Evolutionary conservation across 1,139 yeast species (phyloP), one percentile per base, ranked within the genome.

Genomic region (Saccharomyces hybrid): DNA sequence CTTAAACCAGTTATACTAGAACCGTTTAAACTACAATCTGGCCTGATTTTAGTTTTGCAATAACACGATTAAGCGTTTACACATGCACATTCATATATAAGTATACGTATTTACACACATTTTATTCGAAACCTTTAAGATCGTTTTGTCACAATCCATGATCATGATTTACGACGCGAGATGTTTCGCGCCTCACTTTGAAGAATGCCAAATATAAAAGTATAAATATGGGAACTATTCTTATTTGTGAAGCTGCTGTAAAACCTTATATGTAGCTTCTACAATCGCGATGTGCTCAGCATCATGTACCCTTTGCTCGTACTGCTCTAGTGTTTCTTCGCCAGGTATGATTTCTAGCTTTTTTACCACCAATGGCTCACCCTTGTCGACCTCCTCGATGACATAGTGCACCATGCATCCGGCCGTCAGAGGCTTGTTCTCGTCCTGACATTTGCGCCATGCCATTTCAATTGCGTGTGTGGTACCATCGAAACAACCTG

Each of bases 361-460:
- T 66, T 84, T 85, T 13, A 93, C 93, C 41, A 93, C 73, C 49
- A 93, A 71, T 1, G 99, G 97, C 62, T 84, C 85, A 25, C 99
- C 99, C 64, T 85, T 83, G 70, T 93, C 99, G 9, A 93, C 99
- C 64, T 88, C 96, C 52, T 91, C 87, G 61, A 93, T 91, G 27
- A 93, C 98, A 67, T 86, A 82, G 73, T 93, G 99, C 51, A 95
- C 88, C 99, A 93, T 93, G 53, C 95, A 88, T 0, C 99, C 99
- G n/a, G 95, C 96, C 2, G 51, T 59, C 25, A 67, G 53, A 3
- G 69, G 65, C 63, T 81, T 81, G 13, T 78, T 66, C 55, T 87
- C 79, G 57, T 79, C 80, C 67, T 89, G 96, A 47, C 97, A 97
- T 9, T 95, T 96, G 65, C 88, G 77, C 93, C 95, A 91, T 0